phyloP scores from a whole-genome alignment of 768 basidiomycete genomes.

The Leccinum variicolor region DNA sequence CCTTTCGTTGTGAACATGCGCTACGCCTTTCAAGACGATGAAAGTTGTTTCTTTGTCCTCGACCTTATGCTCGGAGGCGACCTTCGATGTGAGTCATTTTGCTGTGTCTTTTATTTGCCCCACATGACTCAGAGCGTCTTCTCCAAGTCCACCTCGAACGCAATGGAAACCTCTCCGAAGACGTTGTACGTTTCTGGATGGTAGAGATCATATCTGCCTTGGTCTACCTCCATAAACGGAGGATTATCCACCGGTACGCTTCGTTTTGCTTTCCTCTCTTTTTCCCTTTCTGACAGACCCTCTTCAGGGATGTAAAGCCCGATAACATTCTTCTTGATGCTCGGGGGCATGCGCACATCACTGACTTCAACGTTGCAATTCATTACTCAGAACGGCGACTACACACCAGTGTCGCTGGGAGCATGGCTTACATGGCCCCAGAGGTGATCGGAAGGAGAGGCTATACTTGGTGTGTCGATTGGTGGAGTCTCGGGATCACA shows the following conservation, averaged over 20 bases:
- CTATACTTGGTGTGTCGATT: conserved; percentile 91
- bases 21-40: conserved; percentile 96
- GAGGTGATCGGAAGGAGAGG: conserved; percentile 91
- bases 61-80: conserved; percentile 97
- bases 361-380: conserved; percentile 98
- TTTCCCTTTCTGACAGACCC: conserved; percentile 7
- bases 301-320: conserved; percentile 84
- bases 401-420: conserved; percentile 93
- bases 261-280: neutral
- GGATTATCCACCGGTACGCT: conserved; percentile 90
- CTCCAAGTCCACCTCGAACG: conserved; percentile 79
- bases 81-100: conserved; percentile 67
- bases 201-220: conserved; percentile 84
- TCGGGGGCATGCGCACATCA: conserved; percentile 93
- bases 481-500: conserved; percentile 93
- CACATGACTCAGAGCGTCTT: neutral
- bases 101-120: neutral
- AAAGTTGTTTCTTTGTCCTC: conserved; percentile 96
- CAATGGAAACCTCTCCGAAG: conserved; percentile 60
- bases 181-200: conserved; percentile 80
- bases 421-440: conserved; percentile 99
- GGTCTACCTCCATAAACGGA: conserved; percentile 85
- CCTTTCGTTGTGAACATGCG: conserved; percentile 87
- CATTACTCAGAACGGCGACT: conserved; percentile 89
- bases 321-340: conserved; percentile 95